Evolutionary conservation across 306 rosid genomes (phyloP), one percentile per base, ranked within the genome.

Genomic region (Sesbania bispinosa): DNA sequence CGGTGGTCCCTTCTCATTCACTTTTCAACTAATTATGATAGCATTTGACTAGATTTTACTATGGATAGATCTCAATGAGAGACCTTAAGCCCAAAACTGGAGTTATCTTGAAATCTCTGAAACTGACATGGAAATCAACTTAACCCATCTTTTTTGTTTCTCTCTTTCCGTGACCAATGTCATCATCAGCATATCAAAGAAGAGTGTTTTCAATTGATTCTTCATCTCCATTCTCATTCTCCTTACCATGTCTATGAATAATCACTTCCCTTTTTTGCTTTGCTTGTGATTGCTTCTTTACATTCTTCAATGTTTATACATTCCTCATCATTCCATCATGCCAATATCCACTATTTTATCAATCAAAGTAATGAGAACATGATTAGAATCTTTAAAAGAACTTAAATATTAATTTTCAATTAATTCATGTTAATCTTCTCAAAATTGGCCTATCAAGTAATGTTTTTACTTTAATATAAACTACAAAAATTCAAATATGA

Each of bases 181-280:
- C 77, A 60, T 59, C 77, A 72, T 72, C 3, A 29, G 0, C 60
- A 60, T 46, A 33, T 72, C 61, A 19, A 20, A 46, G n/a, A 32
- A 32, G 13, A 72, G 26, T n/a, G 4, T 69, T 60, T 60, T 73
- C 52, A 2, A 72, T 0, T 8, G 18, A 11, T 32, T 73, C 48
- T 46, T 20, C 15, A 8, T 45, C 46, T 21, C 3, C 14, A 2
- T 46, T 60, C 8, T 60, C 62, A 7, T 13, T 10, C 0, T 30
- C 77, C 20, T 4, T 24, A 71, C 47, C 33, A 58, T 43, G 4
- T 71, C 68, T 46, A 73, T 46, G n/a, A 18, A 73, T 33, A 13
- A 73, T 48, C 4, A 73, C 69, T 3, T 73, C 60, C 2, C 69
- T 69, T 73, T 60, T 60, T 60, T 30, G 62, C 77, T 9, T 48